A percentile compares a stretch with the other conserved stretches of the same genome.
Conservation (phyloP, 768 basidiomycete species). For the Pisolithus tinctorius region DNA sequence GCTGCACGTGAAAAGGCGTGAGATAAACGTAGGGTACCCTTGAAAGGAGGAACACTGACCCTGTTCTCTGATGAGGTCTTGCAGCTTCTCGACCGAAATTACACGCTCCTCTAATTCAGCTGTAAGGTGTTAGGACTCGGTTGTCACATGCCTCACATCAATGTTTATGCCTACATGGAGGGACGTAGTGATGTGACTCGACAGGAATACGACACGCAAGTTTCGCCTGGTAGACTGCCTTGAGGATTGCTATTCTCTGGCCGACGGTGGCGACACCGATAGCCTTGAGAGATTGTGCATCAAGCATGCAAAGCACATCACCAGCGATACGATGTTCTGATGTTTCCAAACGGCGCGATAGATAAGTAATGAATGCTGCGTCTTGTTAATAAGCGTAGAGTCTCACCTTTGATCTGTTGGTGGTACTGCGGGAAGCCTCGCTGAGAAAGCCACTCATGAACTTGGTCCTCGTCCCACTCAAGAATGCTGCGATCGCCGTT, state of each 20-base stretch:
- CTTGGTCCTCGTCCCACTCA: slow-evolving; percentile 74
- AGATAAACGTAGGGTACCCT: neutral
- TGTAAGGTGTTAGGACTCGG: slow-evolving; percentile 17
- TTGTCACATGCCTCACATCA: neutral
- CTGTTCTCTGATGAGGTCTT: slow-evolving; percentile 66
- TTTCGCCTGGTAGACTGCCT: slow-evolving; percentile 88
- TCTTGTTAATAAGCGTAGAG: neutral
- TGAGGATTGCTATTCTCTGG: slow-evolving; percentile 86
- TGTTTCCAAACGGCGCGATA: neutral
- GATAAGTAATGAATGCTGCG: slow-evolving; percentile 2
- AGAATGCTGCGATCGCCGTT: slow-evolving; percentile 31
- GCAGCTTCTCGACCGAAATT: slow-evolving; percentile 59
- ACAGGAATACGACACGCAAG: slow-evolving; percentile 76
- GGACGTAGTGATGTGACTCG: slow-evolving; percentile 79
- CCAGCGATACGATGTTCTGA: slow-evolving; percentile 90
- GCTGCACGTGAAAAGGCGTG: slow-evolving; percentile 35
- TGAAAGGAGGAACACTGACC: slow-evolving; percentile 35
- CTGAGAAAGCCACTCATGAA: slow-evolving; percentile 68
- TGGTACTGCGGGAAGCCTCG: slow-evolving; percentile 87
- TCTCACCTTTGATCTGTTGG: slow-evolving; percentile 67
- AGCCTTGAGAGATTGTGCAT: slow-evolving; percentile 78
- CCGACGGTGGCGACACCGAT: slow-evolving; percentile 88
- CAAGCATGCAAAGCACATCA: slow-evolving; percentile 78
- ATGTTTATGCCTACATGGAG: slow-evolving; percentile 61
- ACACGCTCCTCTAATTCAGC: slow-evolving; percentile 55